Percentiles rank a stretch among this genome's conserved stretches.
These are phyloP conservation scores for Pseudocercospora vitis DNA, from an alignment of 2,329 filamentous ascomycete genomes.

Conservation along the genomic window DNA sequence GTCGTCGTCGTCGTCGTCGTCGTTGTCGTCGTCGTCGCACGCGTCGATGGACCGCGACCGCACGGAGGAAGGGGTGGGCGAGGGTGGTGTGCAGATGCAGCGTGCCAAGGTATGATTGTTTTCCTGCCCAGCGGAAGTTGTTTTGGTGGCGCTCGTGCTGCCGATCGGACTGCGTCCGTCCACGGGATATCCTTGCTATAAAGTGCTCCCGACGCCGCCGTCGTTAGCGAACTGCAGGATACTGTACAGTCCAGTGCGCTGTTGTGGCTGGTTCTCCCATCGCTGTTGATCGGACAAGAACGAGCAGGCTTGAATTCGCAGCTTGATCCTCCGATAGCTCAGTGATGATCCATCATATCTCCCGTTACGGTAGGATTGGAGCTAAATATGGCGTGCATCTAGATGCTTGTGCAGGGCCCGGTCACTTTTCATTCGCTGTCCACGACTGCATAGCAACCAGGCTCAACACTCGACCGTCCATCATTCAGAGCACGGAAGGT, in stretches of 20 bases:
- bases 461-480: neutral
- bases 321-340: neutral
- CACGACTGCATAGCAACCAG: conserved; percentile 1
- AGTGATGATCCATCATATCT: neutral
- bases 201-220: neutral
- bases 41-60: too few relatives aligned
- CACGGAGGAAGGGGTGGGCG: too few relatives aligned
- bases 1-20: neutral
- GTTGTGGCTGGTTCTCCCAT: too few relatives aligned
- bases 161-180: neutral
- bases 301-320: neutral
- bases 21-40: neutral
- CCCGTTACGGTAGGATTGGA: neutral
- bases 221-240: neutral
- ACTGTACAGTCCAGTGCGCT: too few relatives aligned
- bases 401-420: neutral
- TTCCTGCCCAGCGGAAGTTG: conserved; percentile 1
- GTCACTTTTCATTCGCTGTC: neutral
- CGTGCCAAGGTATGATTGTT: neutral
- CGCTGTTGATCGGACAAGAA: neutral
- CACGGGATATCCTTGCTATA: neutral
- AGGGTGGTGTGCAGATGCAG: conserved; percentile 1
- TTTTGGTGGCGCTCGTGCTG: neutral
- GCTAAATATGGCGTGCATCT: conserved; percentile 2
- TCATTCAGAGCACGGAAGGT: too few relatives aligned